Base-by-base conservation (phyloP, 495 filamentous ascomycete genomes). In the Xylaria scruposa region DNA sequence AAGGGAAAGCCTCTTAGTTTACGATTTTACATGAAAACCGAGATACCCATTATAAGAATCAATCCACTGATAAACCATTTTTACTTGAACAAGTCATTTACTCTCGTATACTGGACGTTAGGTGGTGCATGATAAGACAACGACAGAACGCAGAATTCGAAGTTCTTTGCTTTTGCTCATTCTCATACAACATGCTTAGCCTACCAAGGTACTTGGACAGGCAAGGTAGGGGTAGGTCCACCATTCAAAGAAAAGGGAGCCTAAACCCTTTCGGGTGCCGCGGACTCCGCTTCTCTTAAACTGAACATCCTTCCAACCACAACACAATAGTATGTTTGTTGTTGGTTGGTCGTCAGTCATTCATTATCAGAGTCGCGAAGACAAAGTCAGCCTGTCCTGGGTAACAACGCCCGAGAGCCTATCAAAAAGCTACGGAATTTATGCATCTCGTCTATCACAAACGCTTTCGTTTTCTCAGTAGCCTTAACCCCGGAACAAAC, bases 1-100 rank as follows among this genome's bases (percentile, higher is more conserved):
- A 29, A 84, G 85, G 29, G 92, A 95, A 75, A 88, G 91, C 59
- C 79, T 99, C 75, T 89, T 94, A 78, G 91, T 96, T 71, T 98
- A 98, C 80, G 94, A 99, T 82, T 99, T 99, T 78, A 94, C 90
- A 40, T 96, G 70, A 72, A 21, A 7, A 36, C 9, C 13, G 36
- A 71, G 61, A 63, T 56, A 59, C 61, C 49, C 70, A 5, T 56
- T 15, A 59, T 49, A 69, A 33, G 24, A 29, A 44, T 65, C 9
- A 19, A 65, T 15, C 49, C 21, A 10, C 13, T 2, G 26, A 17
- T 31, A 2, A 31, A 31, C 2, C 53, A 7, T 56, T 24, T 29
- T 5, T 10, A 15, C 24, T 10, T 15, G 5, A 29, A 24, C 1
- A 1, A 15, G 13, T 19, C 4, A 36, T n/a, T 1, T 29, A 4